A percentile compares a stretch with the other conserved stretches of the same genome.
phyloP scores from a whole-genome alignment of 2,329 filamentous ascomycete genomes.

The Colletotrichum melonis region DNA sequence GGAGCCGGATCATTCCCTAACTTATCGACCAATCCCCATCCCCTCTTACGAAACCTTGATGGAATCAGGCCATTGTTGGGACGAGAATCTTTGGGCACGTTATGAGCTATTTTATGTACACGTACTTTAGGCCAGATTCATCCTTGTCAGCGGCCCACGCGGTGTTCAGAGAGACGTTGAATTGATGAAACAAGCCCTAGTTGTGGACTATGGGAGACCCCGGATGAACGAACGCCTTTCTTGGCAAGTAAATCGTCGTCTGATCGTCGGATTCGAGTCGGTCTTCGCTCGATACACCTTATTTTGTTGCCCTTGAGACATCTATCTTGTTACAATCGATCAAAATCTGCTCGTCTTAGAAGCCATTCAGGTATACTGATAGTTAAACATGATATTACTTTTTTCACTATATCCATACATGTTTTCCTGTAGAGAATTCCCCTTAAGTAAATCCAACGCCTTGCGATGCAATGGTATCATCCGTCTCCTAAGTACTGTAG shows the following conservation, averaged over 20 bases:
- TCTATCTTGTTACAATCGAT: not conserved
- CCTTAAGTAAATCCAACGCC: not conserved
- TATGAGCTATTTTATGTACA: not conserved
- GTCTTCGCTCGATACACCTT: not conserved
- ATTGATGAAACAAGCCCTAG: not conserved
- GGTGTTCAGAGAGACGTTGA: not conserved
- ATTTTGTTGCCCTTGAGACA: not conserved
- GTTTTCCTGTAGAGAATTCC: not conserved
- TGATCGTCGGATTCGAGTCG: not conserved
- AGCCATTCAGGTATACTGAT: no score
- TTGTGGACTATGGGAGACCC: not conserved
- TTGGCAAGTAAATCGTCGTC: not conserved
- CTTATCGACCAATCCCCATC: not conserved
- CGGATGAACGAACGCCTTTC: not conserved
- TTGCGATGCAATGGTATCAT: slow-evolving; percentile 11
- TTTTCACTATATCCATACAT: no score
- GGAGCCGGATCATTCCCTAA: not conserved
- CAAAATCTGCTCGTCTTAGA: not conserved
- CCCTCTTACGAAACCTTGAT: not conserved
- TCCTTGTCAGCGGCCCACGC: not conserved
- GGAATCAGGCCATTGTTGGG: not conserved
- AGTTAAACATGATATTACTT: not conserved
- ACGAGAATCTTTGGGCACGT: not conserved
- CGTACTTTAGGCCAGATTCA: not conserved
- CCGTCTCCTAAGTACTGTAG: not conserved